Evolutionary conservation across 2,329 filamentous ascomycete genomes (phyloP).

Genomic region (Pseudocercospora cruenta): DNA sequence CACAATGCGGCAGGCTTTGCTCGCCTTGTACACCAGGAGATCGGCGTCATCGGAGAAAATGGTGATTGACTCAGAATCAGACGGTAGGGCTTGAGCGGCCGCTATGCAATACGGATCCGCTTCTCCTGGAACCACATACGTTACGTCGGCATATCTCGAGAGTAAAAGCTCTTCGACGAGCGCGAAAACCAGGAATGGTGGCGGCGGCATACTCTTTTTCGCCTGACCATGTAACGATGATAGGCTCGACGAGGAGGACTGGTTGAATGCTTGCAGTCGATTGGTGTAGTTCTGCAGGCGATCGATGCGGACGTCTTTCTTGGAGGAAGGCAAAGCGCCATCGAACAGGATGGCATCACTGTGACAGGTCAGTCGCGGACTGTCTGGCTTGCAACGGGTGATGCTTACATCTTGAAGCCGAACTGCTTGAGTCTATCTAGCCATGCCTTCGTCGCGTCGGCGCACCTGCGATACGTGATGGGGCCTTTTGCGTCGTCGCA

Average conservation of each 20-base stretch:
- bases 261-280: slow-evolving; percentile 57
- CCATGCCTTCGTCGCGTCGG: slow-evolving; percentile 62
- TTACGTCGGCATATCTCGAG: slow-evolving; percentile 47
- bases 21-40: slow-evolving; percentile 74
- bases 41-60: slow-evolving; percentile 86
- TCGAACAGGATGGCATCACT: slow-evolving; percentile 82
- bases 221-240: slow-evolving; percentile 16
- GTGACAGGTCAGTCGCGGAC: neutral
- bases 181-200: slow-evolving; percentile 75
- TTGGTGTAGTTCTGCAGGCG: slow-evolving; percentile 63
- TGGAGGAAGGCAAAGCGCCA: slow-evolving; percentile 72
- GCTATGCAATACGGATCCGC: slow-evolving; percentile 80
- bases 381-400: slow-evolving; percentile 1
- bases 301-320: slow-evolving; percentile 63
- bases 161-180: slow-evolving; percentile 70
- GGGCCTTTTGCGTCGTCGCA: slow-evolving; percentile 13
- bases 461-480: slow-evolving; percentile 62
- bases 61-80: slow-evolving; percentile 42
- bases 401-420: slow-evolving; percentile 65
- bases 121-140: slow-evolving; percentile 74
- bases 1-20: slow-evolving; percentile 62
- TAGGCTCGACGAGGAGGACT: slow-evolving; percentile 30
- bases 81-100: slow-evolving; percentile 57
- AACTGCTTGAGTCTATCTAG: slow-evolving; percentile 61
- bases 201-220: slow-evolving; percentile 53